Conservation (phyloP, 2,329 filamentous ascomycete genomes). For the Monilinia aucupariae region DNA sequence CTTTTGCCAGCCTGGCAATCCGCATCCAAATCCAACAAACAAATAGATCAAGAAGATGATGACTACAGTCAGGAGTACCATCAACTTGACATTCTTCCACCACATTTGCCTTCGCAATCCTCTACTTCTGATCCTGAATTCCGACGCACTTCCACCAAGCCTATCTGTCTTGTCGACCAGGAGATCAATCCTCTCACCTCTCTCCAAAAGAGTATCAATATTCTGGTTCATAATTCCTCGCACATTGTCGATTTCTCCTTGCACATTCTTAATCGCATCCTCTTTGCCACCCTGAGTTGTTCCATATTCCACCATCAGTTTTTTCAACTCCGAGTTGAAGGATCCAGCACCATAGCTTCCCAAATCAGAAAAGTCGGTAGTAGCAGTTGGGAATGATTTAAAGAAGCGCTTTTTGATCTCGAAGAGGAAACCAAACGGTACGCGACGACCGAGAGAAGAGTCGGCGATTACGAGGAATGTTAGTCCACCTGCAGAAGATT, state of each 20-base stretch:
- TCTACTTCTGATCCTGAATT: slow-evolving; percentile 83
- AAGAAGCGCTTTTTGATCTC: slow-evolving; percentile 89
- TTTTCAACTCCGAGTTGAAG: slow-evolving; percentile 76
- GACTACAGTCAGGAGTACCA: slow-evolving; percentile 71
- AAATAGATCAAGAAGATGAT: slow-evolving; percentile 67
- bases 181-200: slow-evolving; percentile 88
- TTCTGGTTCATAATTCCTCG: slow-evolving; percentile 93
- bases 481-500: slow-evolving; percentile 67
- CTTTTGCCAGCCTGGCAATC: slow-evolving; percentile 50
- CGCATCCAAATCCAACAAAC: slow-evolving; percentile 67
- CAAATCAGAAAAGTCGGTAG: slow-evolving; percentile 68
- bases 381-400: slow-evolving; percentile 56
- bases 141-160: slow-evolving; percentile 77
- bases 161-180: slow-evolving; percentile 95
- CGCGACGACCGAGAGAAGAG: slow-evolving; percentile 72
- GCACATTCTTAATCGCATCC: slow-evolving; percentile 78
- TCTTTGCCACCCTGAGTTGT: slow-evolving; percentile 68
- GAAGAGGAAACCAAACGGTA: slow-evolving; percentile 87
- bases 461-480: slow-evolving; percentile 90
- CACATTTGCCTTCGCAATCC: slow-evolving; percentile 92
- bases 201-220: slow-evolving; percentile 82
- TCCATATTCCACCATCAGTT: slow-evolving; percentile 78
- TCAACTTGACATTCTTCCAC: slow-evolving; percentile 97
- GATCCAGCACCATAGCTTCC: slow-evolving; percentile 85
- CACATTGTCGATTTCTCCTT: slow-evolving; percentile 87